Evolutionary conservation across 768 basidiomycete species (phyloP), one percentile per base, ranked within the genome.

Genomic region (Tremella yokohamensis): DNA sequence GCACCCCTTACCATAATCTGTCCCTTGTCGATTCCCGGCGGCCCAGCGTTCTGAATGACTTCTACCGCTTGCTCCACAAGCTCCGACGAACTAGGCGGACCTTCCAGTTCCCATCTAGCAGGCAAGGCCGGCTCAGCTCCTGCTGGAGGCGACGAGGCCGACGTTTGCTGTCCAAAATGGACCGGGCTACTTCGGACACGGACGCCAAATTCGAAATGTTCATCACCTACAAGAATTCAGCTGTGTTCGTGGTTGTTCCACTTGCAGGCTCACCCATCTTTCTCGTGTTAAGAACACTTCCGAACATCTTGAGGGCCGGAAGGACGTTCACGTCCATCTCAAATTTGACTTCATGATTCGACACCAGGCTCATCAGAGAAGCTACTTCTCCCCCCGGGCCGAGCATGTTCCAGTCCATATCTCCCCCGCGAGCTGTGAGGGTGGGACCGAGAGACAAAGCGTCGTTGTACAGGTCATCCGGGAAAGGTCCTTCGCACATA

Each of bases 361-460:
- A 92, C n/a, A 86, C 84, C n/a, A 90, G 79, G 59, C 89, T 83
- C 29, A 90, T 78, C 58, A 94, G 76, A 0, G 85, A 83, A 13
- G 88, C 87, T 49, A 84, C 80, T 63, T 92, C 89, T 8, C 92
- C 90, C 7, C 50, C 25, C 2, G 83, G 83, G 2, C 89, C 84
- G 26, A 87, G 78, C 47, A 90, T 72, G 0, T 88, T 84, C 91
- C 92, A 96, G 54, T 87, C 84, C 47, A 84, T 82, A 82, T 84
- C 87, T 1, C 78, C 56, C 39, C 53, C 40, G 18, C 47, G 79
- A 11, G 81, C 81, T 40, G 81, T 76, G 40, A 80, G 80, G 22
- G 84, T 75, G 4, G 85, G 83, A 55, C 87, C 84, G 34, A 89
- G 73, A 13, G 83, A 79, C 20, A 78, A 69, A 1, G 90, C 88